Base-by-base conservation (phyloP, 2,329 filamentous ascomycete genomes). In the Penicillium sumatraense region DNA sequence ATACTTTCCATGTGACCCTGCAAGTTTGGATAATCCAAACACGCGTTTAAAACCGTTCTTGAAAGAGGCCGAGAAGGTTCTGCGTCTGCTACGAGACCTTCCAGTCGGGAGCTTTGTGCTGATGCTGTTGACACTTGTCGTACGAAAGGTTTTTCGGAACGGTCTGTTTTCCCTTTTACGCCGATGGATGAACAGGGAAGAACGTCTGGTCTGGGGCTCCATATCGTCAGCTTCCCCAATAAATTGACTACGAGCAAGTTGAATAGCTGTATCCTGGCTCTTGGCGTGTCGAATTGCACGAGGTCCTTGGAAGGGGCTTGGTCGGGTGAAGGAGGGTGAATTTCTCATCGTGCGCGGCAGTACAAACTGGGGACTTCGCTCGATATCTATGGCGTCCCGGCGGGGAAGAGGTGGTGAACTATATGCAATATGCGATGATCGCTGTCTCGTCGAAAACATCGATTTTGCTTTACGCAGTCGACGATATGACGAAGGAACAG, bases 381-480 rank as follows among this genome's bases (percentile, higher is more conserved):
- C 59, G 6, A 55, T 53, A 40, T 60, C 62, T 21, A 38, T 49
- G 9, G 51, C 49, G 41, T 58, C 49, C 2, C 54, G 49, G 20
- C 49, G 49, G 4, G 57, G 54, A 8, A 56, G 49, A 5, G 57
- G 48, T 6, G 61, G 49, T 3, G 52, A 31, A 27, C 56, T 62
- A 46, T 66, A 57, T 21, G 57, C 14, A 5, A 56, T 47, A 20
- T 63, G 65, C 4, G 69, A 65, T 14, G 68, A 57, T 27, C 71
- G 67, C 29, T 69, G 72, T 48, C 72, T 68, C 2, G 77, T 72
- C 6, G 72, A 72, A 51, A 79, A 78, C 76, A 80, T 77, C n/a
- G 79, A 81, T 54, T 73, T 77, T 7, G 78, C 71, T 58, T 77
- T 80, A 27, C 76, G 75, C 26, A 81, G 68, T 48, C 71, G 75